Conservation (phyloP, 2,329 filamentous ascomycete species). For the Microcera coccophila region DNA sequence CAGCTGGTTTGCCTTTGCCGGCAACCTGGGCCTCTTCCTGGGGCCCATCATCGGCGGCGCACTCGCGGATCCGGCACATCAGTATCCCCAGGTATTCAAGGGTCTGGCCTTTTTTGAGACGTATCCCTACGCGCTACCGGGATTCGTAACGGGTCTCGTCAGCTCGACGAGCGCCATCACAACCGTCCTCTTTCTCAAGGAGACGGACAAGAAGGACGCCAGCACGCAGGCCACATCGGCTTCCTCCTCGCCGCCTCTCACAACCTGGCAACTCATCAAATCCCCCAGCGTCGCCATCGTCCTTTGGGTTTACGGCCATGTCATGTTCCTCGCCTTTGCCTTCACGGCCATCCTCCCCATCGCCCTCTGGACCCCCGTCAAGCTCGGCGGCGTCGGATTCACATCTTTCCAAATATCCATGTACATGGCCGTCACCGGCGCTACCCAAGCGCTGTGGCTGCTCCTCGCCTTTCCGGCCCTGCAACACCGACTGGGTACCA, state of each 20-base stretch:
- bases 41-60: constrained; percentile 67
- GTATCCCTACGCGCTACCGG: constrained; percentile 54
- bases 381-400: constrained; percentile 64
- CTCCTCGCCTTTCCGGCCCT: constrained; percentile 65
- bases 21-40: constrained; percentile 70
- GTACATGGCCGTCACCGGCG: constrained; percentile 61
- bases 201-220: constrained; percentile 47
- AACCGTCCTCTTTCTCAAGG: constrained; percentile 56
- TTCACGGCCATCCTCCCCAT: constrained; percentile 70
- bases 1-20: constrained; percentile 70
- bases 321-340: constrained; percentile 64
- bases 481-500: constrained; percentile 63
- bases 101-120: constrained; percentile 41
- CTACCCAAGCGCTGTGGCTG: constrained; percentile 67
- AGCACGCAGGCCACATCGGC: not conserved
- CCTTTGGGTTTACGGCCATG: constrained; percentile 61
- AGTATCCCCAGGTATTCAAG: constrained; percentile 56
- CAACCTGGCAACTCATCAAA: constrained; percentile 47
- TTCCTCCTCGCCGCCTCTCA: constrained; percentile 10
- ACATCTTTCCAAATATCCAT: constrained; percentile 59
- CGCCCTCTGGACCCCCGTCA: constrained; percentile 61
- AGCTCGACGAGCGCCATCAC: constrained; percentile 50
- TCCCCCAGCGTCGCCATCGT: constrained; percentile 63
- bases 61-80: constrained; percentile 62
- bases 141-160: constrained; percentile 54